Conservation (phyloP, 2,329 filamentous ascomycete genomes). For the Malbranchea cinnamomea region DNA sequence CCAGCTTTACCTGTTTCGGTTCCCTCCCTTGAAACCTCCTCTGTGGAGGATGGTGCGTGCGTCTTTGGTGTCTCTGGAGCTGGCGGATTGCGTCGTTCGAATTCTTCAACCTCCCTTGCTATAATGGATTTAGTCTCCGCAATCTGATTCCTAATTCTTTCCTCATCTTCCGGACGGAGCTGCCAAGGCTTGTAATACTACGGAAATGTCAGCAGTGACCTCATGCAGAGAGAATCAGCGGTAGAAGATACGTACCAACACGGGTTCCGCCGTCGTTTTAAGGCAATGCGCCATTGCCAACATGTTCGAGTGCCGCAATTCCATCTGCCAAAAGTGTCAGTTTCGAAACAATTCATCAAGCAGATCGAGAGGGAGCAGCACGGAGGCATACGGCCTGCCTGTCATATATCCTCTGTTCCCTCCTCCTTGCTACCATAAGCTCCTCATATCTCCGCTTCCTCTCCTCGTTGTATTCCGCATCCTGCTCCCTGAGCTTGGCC, state of each 20-base stretch:
- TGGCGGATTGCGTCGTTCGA: constrained; percentile 35
- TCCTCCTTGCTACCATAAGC: constrained; percentile 44
- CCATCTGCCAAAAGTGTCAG: constrained; percentile 44
- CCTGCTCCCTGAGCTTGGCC: constrained; percentile 58
- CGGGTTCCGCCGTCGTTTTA: constrained; percentile 55
- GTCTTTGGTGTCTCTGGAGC: too few relatives aligned
- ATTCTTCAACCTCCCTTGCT: constrained; percentile 49
- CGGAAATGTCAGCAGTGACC: constrained; percentile 12
- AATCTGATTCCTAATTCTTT: constrained; percentile 55
- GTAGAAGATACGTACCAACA: constrained; percentile 44
- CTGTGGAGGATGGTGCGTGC: too few relatives aligned
- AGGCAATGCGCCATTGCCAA: constrained; percentile 58
- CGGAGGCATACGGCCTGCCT: constrained; percentile 51
- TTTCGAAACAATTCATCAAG: constrained; percentile 12
- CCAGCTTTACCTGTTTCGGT: too few relatives aligned
- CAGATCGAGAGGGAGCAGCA: constrained; percentile 1
- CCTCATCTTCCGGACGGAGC: constrained; percentile 52
- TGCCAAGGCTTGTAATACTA: constrained; percentile 84
- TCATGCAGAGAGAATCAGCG: constrained; percentile 2
- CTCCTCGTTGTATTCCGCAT: constrained; percentile 53
- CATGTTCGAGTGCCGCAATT: constrained; percentile 56
- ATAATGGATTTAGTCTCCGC: constrained; percentile 49
- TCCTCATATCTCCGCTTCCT: constrained; percentile 51
- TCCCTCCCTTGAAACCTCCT: too few relatives aligned
- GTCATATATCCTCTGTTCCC: constrained; percentile 61